Conservation (phyloP, 1,284 basidiomycete species). For the Lentinula novae-zelandiae region DNA sequence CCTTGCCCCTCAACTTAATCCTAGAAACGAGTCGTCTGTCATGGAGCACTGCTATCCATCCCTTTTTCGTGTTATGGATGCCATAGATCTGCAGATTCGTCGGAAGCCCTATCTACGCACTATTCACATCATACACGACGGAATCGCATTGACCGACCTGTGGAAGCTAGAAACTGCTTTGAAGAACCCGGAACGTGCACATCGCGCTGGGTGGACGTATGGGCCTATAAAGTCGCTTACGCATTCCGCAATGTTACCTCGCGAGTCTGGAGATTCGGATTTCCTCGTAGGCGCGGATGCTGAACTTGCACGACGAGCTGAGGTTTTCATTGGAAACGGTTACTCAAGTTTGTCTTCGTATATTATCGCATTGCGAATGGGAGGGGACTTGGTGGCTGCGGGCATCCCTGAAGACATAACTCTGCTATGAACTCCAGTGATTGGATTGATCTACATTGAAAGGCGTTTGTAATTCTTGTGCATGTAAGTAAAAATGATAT, state of each 20-base stretch:
- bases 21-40: conserved; percentile 30
- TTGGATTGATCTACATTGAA: background rate
- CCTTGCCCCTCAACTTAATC: conserved; percentile 30
- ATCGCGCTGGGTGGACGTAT: conserved; percentile 29
- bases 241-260: conserved; percentile 33
- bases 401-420: conserved; percentile 33
- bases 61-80: conserved; percentile 34
- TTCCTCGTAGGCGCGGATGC: conserved; percentile 41
- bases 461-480: background rate
- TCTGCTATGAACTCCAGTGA: conserved; percentile 21
- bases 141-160: conserved; percentile 37
- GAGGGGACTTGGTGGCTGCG: conserved; percentile 29
- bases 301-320: conserved; percentile 37
- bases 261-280: conserved; percentile 35
- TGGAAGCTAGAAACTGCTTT: conserved; percentile 34
- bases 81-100: conserved; percentile 31
- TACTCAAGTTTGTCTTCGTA: conserved; percentile 43
- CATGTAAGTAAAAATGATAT: background rate
- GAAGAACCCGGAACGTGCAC: conserved; percentile 28
- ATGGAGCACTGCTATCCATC: conserved; percentile 39
- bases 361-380: conserved; percentile 37
- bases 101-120: conserved; percentile 31
- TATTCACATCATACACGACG: conserved; percentile 41
- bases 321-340: conserved; percentile 42
- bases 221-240: conserved; percentile 38